Conservation (phyloP, 192 early-diverging fungal genomes). For the Coemansia furcata region DNA sequence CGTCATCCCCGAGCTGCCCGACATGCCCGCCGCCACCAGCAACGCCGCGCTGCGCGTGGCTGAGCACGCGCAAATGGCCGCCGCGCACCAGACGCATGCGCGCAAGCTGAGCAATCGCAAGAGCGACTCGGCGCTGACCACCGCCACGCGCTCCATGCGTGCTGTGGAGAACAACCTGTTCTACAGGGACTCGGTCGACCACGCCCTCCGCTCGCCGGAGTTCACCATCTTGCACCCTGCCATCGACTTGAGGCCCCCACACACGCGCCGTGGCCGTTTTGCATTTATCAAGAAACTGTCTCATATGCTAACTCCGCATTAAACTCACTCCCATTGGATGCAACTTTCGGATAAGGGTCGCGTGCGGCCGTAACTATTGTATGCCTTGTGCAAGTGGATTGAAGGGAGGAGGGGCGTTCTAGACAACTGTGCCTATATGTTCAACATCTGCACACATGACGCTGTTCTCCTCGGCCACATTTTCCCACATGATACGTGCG, state of each 20-base stretch:
- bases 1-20: neutral
- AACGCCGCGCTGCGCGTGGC: neutral
- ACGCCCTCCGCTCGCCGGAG: constrained; percentile 42
- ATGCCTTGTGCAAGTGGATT: neutral
- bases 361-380: neutral
- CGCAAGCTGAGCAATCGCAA: constrained; percentile 46
- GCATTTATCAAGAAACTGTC: constrained; percentile 38
- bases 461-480: no score
- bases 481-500: neutral
- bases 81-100: constrained; percentile 18
- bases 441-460: neutral
- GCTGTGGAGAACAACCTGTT: constrained; percentile 9
- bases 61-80: neutral
- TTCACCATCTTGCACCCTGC: constrained; percentile 49
- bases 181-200: constrained; percentile 35
- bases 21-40: neutral
- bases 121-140: constrained; percentile 51
- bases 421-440: neutral
- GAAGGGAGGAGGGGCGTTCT: neutral
- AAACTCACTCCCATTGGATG: neutral
- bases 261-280: constrained; percentile 40
- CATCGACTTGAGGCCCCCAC: constrained; percentile 18
- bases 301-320: constrained; percentile 19
- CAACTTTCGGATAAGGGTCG: neutral
- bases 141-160: constrained; percentile 38